Base-by-base conservation (phyloP, 2,329 filamentous ascomycete genomes). In the Arthrobotrys sinensis region DNA sequence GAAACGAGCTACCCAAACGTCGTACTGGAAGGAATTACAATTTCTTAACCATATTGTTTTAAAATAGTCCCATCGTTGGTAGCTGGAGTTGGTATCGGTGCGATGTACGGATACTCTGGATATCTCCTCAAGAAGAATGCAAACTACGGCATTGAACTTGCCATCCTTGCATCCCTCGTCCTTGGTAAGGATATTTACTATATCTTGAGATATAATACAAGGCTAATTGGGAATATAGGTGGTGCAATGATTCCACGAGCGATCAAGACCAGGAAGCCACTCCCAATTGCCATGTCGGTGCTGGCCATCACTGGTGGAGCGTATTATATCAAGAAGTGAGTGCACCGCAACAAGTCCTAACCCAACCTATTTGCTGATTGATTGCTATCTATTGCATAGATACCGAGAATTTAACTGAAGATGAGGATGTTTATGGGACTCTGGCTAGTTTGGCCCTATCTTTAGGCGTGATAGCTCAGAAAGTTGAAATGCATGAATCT, bases 161-260 rank as follows among this genome's bases (percentile, higher is more conserved):
- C 92, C n/a, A 88, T 99, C 8, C 87, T 97, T 50, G 96, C 96
- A 3, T 97, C 93, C 0, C 82, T 93, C n/a, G 86, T 98, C 28
- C 88, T 99, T 40, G 95, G 75, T 78, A 45, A 57, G 62, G 28
- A 32, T 32, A 40, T 24, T 4, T 8, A 24, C 5, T n/a, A 19
- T 43, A 40, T n/a, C 14, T 1, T 14, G 19, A 36, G 36, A 32
- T 24, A 12, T 34, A 32, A 19, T 14, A 19, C n/a, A 45, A n/a
- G 38, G 16, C 36, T 68, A 16, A 45, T 19, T 3, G 11, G 21
- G 14, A 40, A 57, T 34, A 3, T 21, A 78, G 75, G 89, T 1
- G 94, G 93, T 19, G 92, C 92, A 48, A 92, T 93, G 1, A 91
- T 98, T 77, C 96, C 96, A 11, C 89, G 96, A 65, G 96, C 94